Conservation (phyloP, 2,329 filamentous ascomycete genomes). For the Xylariomycetidae sp. region DNA sequence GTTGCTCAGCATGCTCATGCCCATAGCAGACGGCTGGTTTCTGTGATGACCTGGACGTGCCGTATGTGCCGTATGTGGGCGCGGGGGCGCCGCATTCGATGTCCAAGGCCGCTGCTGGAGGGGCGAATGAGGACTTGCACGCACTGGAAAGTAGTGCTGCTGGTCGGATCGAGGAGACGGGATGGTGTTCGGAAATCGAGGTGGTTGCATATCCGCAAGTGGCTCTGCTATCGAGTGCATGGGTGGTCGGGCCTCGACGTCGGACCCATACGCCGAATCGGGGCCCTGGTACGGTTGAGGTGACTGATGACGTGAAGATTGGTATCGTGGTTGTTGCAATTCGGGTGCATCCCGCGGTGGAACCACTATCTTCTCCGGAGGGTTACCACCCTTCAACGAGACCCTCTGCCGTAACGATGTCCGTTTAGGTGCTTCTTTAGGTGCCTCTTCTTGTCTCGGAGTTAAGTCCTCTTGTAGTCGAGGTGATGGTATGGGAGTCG, state of each 20-base stretch:
- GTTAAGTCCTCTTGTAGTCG: slow-evolving; percentile 28
- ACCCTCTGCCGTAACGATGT: slow-evolving; percentile 50
- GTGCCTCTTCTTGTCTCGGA: slow-evolving; percentile 15
- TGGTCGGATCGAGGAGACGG: slow-evolving; percentile 48
- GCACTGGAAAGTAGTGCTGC: slow-evolving; percentile 58
- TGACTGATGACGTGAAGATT: slow-evolving; percentile 15
- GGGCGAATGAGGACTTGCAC: slow-evolving; percentile 59
- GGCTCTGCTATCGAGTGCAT: slow-evolving; percentile 29
- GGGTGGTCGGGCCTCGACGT: slow-evolving; percentile 36
- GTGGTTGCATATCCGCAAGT: slow-evolving; percentile 31
- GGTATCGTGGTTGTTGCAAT: slow-evolving; percentile 28
- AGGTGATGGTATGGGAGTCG: slow-evolving; percentile 44
- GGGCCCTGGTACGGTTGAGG: slow-evolving; percentile 31
- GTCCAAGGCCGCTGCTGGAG: slow-evolving; percentile 57
- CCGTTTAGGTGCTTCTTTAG: slow-evolving; percentile 25
- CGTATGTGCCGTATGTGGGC: slow-evolving; percentile 29
- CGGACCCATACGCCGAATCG: slow-evolving; percentile 46
- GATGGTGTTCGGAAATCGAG: slow-evolving; percentile 33
- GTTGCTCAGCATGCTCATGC: slow-evolving; percentile 55
- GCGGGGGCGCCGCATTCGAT: slow-evolving; percentile 33
- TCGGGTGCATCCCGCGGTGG: slow-evolving; percentile 37
- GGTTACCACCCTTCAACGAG: slow-evolving; percentile 44
- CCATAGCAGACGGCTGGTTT: slow-evolving; percentile 49
- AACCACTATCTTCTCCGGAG: slow-evolving; percentile 51
- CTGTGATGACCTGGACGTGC: slow-evolving; percentile 36